Evolutionary conservation across 805 yeast genomes (phyloP).

Genomic region (Cyberlindnera japonica): DNA sequence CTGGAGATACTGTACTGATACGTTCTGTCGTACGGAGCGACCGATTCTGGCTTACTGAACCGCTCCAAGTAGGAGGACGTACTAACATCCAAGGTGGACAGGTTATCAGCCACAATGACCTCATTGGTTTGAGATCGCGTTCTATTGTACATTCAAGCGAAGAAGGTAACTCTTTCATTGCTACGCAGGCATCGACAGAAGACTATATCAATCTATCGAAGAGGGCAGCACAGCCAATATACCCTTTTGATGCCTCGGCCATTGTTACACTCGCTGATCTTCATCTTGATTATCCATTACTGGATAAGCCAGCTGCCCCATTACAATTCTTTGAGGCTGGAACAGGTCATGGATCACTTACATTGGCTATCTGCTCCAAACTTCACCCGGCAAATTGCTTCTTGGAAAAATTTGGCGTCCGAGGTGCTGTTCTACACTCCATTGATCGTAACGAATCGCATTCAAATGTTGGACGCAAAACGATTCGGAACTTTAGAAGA

Average conservation of each 20-base stretch:
- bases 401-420: conserved; percentile 24
- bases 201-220: conserved; percentile 39
- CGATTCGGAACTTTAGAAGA: conserved; percentile 35
- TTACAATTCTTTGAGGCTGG: conserved; percentile 48
- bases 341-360: conserved; percentile 52
- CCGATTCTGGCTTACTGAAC: conserved; percentile 26
- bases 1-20: conserved; percentile 21
- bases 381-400: conserved; percentile 44
- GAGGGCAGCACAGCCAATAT: conserved; percentile 50
- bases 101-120: conserved; percentile 33
- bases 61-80: conserved; percentile 18
- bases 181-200: conserved; percentile 41
- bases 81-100: conserved; percentile 24
- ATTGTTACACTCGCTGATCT: conserved; percentile 45
- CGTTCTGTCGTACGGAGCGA: conserved; percentile 22
- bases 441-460: conserved; percentile 40
- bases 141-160: conserved; percentile 28
- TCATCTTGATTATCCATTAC: conserved; percentile 38
- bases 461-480: conserved; percentile 38
- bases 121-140: conserved; percentile 38
- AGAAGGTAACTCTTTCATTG: conserved; percentile 30
- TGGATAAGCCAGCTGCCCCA: conserved; percentile 25
- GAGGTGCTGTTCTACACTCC: conserved; percentile 46
- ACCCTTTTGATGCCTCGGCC: conserved; percentile 45
- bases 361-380: conserved; percentile 39